phyloP scores from a whole-genome alignment of 345 rosid genomes.

The Acer yangbiense region DNA sequence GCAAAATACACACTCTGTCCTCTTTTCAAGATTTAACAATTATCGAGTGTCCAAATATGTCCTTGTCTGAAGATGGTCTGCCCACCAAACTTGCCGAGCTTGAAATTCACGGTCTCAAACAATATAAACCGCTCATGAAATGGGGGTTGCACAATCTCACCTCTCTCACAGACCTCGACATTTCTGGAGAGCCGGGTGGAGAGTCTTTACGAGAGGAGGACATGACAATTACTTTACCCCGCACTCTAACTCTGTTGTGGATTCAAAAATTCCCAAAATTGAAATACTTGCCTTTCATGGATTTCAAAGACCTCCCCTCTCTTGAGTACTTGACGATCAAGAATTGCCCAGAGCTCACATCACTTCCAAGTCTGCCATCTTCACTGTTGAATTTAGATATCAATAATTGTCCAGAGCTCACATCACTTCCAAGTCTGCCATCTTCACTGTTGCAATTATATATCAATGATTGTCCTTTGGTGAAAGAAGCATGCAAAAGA shows the following conservation, averaged over 20 bases:
- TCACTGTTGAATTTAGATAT: neutral
- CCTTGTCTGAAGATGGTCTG: neutral
- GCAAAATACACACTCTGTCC: neutral
- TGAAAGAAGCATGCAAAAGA: neutral
- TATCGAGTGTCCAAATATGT: neutral
- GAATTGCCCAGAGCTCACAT: conserved; percentile 20
- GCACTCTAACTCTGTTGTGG: neutral
- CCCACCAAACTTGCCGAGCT: neutral
- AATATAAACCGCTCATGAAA: neutral
- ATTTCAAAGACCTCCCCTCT: conserved; percentile 14
- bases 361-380: conserved; percentile 15
- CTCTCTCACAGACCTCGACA: conserved; percentile 10
- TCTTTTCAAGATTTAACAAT: neutral
- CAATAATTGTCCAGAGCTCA: conserved; percentile 19
- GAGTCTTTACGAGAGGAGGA: conserved; percentile 17
- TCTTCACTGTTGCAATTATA: neutral
- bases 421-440: conserved; percentile 17
- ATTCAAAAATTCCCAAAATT: neutral
- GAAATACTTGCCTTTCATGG: neutral
- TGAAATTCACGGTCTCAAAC: neutral
- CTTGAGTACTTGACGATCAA: conserved; percentile 15
- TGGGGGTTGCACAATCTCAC: conserved; percentile 25
- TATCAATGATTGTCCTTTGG: neutral
- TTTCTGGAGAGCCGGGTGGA: conserved; percentile 1
- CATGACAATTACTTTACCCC: neutral